Evolutionary conservation across 345 rosid genomes (phyloP).

Genomic region (Mangifera indica): DNA sequence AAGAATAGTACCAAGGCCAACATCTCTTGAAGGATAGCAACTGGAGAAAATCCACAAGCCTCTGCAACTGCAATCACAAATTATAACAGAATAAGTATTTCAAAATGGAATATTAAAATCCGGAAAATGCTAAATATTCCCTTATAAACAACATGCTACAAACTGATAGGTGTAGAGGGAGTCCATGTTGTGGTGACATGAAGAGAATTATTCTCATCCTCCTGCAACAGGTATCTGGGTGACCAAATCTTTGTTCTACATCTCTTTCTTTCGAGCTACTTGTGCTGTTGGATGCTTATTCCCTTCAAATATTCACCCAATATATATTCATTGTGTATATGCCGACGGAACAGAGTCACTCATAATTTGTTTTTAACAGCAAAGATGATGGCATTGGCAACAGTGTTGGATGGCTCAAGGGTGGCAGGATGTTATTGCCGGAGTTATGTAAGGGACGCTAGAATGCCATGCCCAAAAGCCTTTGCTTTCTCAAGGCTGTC

Average conservation of each 20-base stretch:
- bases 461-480: slow-evolving; percentile 2
- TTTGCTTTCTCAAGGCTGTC: slow-evolving; percentile 1
- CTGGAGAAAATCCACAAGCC: not conserved
- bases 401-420: slow-evolving; percentile 6
- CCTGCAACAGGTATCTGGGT: not conserved
- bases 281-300: slow-evolving; percentile 21
- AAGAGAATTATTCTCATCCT: slow-evolving; percentile 16
- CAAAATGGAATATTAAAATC: slow-evolving; percentile 4
- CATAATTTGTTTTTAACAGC: slow-evolving; percentile 1
- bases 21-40: not conserved
- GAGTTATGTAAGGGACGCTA: not conserved
- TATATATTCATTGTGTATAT: not conserved
- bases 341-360: not conserved
- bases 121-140: not conserved
- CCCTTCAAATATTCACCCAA: slow-evolving; percentile 18
- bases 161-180: not conserved
- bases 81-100: not conserved
- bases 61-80: not conserved
- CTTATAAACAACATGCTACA: not conserved
- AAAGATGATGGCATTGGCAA: slow-evolving; percentile 24
- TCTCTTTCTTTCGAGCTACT: slow-evolving; percentile 19
- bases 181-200: slow-evolving; percentile 2
- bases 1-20: slow-evolving; percentile 5
- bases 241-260: not conserved
- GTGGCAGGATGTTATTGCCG: not conserved